Base-by-base conservation (phyloP, 208 protist species). In the Tetramitus jugosus region DNA sequence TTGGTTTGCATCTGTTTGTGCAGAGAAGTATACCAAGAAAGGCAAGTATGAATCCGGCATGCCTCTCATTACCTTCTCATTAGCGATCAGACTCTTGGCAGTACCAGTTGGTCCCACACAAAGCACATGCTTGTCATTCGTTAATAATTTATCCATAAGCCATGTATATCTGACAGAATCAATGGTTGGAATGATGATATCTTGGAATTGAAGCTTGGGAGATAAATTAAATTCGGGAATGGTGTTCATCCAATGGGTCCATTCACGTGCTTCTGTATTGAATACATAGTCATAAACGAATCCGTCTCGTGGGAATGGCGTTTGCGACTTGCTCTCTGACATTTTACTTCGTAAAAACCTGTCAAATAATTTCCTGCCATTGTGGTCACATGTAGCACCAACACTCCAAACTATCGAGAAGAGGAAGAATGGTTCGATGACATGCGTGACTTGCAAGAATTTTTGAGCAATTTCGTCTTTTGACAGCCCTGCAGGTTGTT, bases 381-480 rank as follows among this genome's bases (percentile, higher is more conserved):
- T 79, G 43, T 84, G 84, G 81, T 98, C 92, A 46, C 90, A 90
- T 4, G 95, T 96, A 20, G 87, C 94, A n/a, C 97, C 97, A 72
- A 98, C 91, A 52, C 92, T 95, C 97, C 97, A 99, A 13, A 98
- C 88, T 52, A 99, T 80, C 35, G 92, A 77, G 82, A 99, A 98
- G 80, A 99, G 79, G 67, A 99, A 96, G 1, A 97, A 80, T 79
- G 90, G 82, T 61, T 95, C 85, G 74, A 95, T 81, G 4, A 91
- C 78, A 72, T 86, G 85, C 29, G 86, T 88, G 33, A 97, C 82
- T n/a, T n/a, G n/a, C n/a, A n/a, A n/a, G n/a, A n/a, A n/a, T 60
- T 87, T 76, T n/a, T 31, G 35, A 65, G 10, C 64, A 26, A 52
- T 23, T 60, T 74, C 26, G 33, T 62, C 60, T n/a, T n/a, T n/a